Evolutionary conservation across 257 asterid genomes (phyloP).

Genomic region (Coffea eugenioides): DNA sequence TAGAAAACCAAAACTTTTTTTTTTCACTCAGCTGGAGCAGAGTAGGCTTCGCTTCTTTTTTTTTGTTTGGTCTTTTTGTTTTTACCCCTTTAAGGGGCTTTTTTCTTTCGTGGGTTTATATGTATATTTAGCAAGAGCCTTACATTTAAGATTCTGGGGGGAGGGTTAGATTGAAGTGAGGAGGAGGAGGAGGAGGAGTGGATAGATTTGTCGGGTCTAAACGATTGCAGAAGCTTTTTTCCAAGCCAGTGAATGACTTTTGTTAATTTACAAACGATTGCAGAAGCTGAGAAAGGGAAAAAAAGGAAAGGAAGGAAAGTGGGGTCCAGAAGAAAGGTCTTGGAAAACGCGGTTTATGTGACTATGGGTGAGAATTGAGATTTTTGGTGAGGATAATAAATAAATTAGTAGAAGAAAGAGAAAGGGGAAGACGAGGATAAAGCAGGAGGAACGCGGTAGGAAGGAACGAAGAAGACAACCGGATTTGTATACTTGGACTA

Average conservation of each 20-base stretch:
- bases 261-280: not conserved
- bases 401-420: no score
- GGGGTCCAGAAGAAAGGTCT: constrained; percentile 2
- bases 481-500: no score
- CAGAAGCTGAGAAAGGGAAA: not conserved
- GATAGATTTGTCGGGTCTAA: not conserved
- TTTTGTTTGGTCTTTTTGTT: no score
- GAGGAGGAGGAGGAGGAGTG: not conserved
- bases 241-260: no score
- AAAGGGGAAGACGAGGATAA: no score
- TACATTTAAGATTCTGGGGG: no score
- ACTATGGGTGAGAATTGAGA: no score
- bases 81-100: not conserved
- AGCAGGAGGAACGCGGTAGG: no score
- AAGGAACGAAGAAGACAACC: no score
- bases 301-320: not conserved
- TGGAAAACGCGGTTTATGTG: constrained; percentile 25
- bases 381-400: no score
- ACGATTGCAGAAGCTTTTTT: not conserved
- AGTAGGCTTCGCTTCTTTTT: not conserved
- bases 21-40: not conserved
- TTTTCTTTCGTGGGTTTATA: not conserved
- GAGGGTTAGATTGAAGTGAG: not conserved
- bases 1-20: not conserved
- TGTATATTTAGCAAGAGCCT: not conserved